Conservation (phyloP, 768 basidiomycete species). For the Panellus pusillus region DNA sequence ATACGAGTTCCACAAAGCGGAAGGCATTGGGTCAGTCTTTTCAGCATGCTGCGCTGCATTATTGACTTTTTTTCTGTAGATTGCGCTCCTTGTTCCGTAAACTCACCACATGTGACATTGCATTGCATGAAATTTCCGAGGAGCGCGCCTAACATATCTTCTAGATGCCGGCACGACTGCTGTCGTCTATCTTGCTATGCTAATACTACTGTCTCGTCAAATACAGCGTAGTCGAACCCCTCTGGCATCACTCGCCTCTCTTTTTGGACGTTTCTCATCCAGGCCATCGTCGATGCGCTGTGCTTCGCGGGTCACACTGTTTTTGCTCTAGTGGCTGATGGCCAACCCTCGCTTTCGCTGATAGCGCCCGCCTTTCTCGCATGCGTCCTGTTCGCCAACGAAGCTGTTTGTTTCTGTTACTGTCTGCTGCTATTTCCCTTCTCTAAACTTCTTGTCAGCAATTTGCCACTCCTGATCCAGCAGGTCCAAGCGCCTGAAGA, state of each 20-base stretch:
- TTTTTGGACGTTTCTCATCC: slow-evolving; percentile 78
- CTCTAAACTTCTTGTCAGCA: slow-evolving; percentile 48
- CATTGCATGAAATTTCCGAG: not conserved
- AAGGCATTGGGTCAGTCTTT: slow-evolving; percentile 62
- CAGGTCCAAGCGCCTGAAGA: slow-evolving; percentile 84
- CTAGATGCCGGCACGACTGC: slow-evolving; percentile 74
- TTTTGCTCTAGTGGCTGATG: slow-evolving; percentile 83
- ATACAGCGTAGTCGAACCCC: slow-evolving; percentile 71
- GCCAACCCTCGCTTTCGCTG: slow-evolving; percentile 75
- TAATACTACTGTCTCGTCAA: slow-evolving; percentile 73
- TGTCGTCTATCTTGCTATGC: slow-evolving; percentile 62
- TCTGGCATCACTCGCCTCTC: slow-evolving; percentile 78
- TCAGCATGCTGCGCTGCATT: not conserved
- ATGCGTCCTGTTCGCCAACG: slow-evolving; percentile 75
- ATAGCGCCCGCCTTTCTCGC: slow-evolving; percentile 85
- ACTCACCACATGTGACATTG: slow-evolving; percentile 59
- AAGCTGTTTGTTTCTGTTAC: slow-evolving; percentile 58
- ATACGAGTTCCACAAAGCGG: slow-evolving; percentile 61
- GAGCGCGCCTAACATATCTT: slow-evolving; percentile 9
- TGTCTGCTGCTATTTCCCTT: not conserved
- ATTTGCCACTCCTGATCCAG: slow-evolving; percentile 77
- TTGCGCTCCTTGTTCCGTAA: slow-evolving; percentile 71
- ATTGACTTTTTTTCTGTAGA: slow-evolving; percentile 28
- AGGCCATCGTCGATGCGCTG: slow-evolving; percentile 78
- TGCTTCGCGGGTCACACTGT: slow-evolving; percentile 89